Conservation (phyloP, 2,329 filamentous ascomycete genomes). For the Lanzia echinophila region DNA sequence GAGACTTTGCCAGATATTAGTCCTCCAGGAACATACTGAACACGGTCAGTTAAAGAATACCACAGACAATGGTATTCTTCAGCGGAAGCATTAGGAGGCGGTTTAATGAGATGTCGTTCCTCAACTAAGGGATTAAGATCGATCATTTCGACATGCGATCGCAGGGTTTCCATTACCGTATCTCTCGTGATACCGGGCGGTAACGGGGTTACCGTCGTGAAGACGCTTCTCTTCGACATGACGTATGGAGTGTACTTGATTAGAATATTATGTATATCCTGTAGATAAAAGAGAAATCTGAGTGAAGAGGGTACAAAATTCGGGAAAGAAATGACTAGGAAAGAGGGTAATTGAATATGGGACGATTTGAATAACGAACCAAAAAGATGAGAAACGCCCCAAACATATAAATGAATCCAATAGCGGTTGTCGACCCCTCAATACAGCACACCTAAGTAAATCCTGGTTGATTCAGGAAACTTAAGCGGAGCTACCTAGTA, state of each 20-base stretch:
- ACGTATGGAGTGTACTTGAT: not conserved
- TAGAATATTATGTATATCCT: not conserved
- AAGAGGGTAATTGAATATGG: too few species aligned
- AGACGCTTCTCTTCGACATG: slow-evolving; percentile 43
- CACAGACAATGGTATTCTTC: slow-evolving; percentile 69
- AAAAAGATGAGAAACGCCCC: too few species aligned
- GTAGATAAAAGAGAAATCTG: not conserved
- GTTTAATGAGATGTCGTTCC: slow-evolving; percentile 59
- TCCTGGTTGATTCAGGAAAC: not conserved
- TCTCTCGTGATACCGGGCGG: slow-evolving; percentile 61
- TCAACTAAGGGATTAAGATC: slow-evolving; percentile 57
- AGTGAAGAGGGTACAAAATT: not conserved
- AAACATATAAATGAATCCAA: too few species aligned
- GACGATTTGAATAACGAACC: too few species aligned
- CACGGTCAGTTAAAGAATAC: slow-evolving; percentile 74
- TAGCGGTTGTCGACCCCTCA: too few species aligned
- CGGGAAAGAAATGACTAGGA: too few species aligned
- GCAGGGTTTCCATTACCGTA: slow-evolving; percentile 67
- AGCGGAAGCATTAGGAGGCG: slow-evolving; percentile 57
- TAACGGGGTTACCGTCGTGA: slow-evolving; percentile 74
- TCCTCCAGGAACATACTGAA: slow-evolving; percentile 65
- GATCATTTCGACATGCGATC: slow-evolving; percentile 77
- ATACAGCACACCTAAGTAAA: not conserved
- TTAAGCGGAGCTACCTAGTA: not conserved
- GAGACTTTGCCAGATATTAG: slow-evolving; percentile 59